Evolutionary conservation across 345 rosid genomes (phyloP).

Genomic region (Citrus australasica): DNA sequence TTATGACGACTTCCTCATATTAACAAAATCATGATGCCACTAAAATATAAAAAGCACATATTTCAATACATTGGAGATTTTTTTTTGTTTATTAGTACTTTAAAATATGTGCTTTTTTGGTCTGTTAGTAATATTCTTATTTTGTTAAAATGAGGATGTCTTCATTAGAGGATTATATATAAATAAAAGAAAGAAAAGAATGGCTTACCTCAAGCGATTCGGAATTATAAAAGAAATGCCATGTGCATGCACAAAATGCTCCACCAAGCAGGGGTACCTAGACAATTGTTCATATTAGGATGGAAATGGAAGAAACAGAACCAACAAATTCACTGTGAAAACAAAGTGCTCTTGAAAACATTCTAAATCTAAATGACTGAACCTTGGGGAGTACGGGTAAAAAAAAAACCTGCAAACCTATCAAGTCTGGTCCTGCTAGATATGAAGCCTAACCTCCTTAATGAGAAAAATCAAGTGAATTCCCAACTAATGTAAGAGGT

Average conservation of each 20-base stretch:
- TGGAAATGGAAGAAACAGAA: neutral
- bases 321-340: neutral
- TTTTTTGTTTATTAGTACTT: too few species aligned
- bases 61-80: too few species aligned
- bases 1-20: too few species aligned
- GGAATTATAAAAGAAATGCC: constrained; percentile 95
- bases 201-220: constrained; percentile 83
- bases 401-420: constrained; percentile 1
- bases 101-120: too few species aligned
- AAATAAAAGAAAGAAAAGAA: neutral
- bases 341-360: neutral
- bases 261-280: constrained; percentile 96
- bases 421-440: neutral
- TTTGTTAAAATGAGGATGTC: too few species aligned
- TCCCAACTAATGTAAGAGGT: neutral
- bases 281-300: constrained; percentile 12
- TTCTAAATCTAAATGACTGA: neutral
- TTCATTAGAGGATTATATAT: too few species aligned
- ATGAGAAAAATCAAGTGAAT: neutral
- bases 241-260: constrained; percentile 94
- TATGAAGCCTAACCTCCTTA: neutral
- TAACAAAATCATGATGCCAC: too few species aligned
- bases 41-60: too few species aligned
- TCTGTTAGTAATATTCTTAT: too few species aligned
- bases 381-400: neutral